Base-by-base conservation (phyloP, 768 basidiomycete species). In the Lentinula lateritia region DNA sequence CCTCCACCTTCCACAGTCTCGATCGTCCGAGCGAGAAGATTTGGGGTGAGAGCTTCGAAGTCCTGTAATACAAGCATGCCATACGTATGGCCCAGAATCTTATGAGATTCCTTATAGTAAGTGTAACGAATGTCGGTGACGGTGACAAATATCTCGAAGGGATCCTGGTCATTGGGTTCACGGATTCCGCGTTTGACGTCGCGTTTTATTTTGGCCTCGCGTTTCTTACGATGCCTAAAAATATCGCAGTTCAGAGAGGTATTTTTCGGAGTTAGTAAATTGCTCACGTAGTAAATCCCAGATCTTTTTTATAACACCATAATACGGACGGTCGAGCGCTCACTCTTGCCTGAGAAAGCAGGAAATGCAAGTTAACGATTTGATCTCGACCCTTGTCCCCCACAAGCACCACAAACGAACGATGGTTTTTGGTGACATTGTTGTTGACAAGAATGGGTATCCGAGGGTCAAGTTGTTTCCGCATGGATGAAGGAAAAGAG, bases 71-170 rank as follows among this genome's bases (percentile, higher is more conserved):
- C 85, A 62, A 92, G 88, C 94, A 98, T 98, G 46, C 96, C 96
- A 73, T 90, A 98, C 0, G 97, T 99, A 70, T 98, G 92, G 66
- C 96, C 97, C 39, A 99, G 85, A 64, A 98, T 93, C 75, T 96
- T 97, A 53, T 95, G 87, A 0, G 95, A 94, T 68, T 98, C 96
- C 72, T 97, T 97, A 79, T 98, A 98, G 78, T 98, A 95, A 87
- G 92, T 94, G 78, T 99, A 99, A 60, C 96, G 88, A 62, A 99
- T 98, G 72, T 99, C 96, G 3, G 96, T 98, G n/a, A 98, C 95
- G 0, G 93, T 92, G 12, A 98, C 88, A 71, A 99, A 99, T 46
- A 98, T 93, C 76, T 99, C 97, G 72, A 99, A 98, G 1, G 97
- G 96, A 72, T 92, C 87, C 71, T 97, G 92, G 62, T 99, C 95